Evolutionary conservation across 2,329 filamentous ascomycete genomes (phyloP).

Genomic region (Fusarium dlaminii): DNA sequence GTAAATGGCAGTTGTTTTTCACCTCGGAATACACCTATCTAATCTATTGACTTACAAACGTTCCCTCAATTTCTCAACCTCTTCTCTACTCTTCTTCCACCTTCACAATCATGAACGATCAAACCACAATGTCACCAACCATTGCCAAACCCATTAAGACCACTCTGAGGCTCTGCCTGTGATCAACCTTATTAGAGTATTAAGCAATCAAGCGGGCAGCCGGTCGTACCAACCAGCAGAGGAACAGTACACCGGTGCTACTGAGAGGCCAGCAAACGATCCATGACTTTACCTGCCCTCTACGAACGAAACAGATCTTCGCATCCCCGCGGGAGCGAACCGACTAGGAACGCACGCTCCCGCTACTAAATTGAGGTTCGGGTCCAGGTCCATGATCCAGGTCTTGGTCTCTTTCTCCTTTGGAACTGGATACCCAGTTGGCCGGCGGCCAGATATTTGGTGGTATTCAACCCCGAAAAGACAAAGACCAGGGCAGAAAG

Average conservation of each 20-base stretch:
- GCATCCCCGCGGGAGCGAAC: conserved; percentile 16
- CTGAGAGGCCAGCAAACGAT: not conserved
- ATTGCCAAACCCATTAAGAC: not conserved
- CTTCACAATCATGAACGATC: not conserved
- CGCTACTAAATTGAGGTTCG: conserved; percentile 11
- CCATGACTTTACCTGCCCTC: conserved; percentile 16
- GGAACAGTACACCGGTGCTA: not conserved
- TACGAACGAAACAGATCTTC: conserved; percentile 14
- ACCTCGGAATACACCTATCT: not conserved
- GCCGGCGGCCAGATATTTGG: conserved; percentile 22
- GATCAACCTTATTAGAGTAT: conserved; percentile 8
- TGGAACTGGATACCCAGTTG: conserved; percentile 1
- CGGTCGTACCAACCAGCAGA: conserved; percentile 7
- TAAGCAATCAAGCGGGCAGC: not conserved
- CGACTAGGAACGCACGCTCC: conserved; percentile 28
- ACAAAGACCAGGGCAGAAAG: conserved; percentile 2
- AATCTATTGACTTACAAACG: not conserved
- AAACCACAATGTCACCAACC: not conserved
- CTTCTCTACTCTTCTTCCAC: not conserved
- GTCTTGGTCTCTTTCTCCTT: conserved; percentile 3
- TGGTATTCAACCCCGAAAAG: conserved; percentile 11
- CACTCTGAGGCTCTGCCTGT: conserved; percentile 19
- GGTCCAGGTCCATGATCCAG: not conserved
- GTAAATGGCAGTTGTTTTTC: conserved; percentile 7
- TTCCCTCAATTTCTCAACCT: not conserved